A percentile compares a stretch with the other conserved stretches of the same genome.
These are phyloP conservation scores for Suhomyces panamericanus DNA, from an alignment of 1,139 yeast species.

Conservation along the genomic window DNA sequence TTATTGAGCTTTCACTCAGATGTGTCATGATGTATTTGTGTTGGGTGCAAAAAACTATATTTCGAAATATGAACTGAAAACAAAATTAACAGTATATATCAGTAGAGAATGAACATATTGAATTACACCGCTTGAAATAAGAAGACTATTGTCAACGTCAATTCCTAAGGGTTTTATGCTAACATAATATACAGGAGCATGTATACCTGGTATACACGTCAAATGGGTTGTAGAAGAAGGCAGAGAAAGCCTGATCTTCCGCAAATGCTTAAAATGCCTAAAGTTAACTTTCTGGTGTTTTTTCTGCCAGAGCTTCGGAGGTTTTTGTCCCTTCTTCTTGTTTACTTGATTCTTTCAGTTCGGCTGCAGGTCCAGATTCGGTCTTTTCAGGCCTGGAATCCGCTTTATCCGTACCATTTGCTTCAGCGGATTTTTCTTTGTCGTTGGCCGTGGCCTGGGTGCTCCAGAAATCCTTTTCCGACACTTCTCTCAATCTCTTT, in stretches of 20 bases:
- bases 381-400: not conserved
- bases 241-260: too few relatives aligned
- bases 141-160: too few relatives aligned
- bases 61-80: too few relatives aligned
- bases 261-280: too few relatives aligned
- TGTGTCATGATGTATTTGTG: slow-evolving; percentile 2
- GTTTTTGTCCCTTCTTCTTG: not conserved
- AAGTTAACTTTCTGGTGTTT: too few relatives aligned
- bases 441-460: not conserved
- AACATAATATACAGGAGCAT: slow-evolving; percentile 1
- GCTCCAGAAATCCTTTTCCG: slow-evolving; percentile 18
- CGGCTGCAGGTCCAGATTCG: not conserved
- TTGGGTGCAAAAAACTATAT: slow-evolving; percentile 3
- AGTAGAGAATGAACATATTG: too few relatives aligned
- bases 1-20: not conserved
- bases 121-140: too few relatives aligned
- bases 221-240: not conserved
- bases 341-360: not conserved
- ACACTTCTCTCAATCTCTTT: slow-evolving; percentile 25
- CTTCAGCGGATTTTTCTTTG: not conserved
- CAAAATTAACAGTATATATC: too few relatives aligned
- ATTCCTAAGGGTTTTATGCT: not conserved
- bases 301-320: not conserved
- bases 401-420: not conserved
- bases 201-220: not conserved